phyloP scores from a whole-genome alignment of 2,329 filamentous ascomycete genomes.

The Furcasterigmium furcatum region DNA sequence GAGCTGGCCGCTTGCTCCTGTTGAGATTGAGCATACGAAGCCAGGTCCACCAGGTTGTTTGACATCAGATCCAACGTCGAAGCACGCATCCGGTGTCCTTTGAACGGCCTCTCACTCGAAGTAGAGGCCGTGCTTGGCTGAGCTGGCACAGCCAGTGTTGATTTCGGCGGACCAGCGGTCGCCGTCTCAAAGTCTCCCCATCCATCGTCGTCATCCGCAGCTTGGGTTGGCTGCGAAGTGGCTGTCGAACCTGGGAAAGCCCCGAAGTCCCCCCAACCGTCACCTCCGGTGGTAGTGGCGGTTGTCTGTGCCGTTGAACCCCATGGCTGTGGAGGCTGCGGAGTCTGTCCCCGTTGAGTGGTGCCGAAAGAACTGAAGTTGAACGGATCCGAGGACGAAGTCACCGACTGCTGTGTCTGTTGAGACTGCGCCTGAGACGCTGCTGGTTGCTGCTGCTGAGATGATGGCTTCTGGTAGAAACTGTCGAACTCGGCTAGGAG shows the following conservation, averaged over 20 bases:
- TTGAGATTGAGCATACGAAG: slow-evolving; percentile 4
- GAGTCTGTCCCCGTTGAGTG: slow-evolving; percentile 9
- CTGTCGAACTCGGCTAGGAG: slow-evolving; percentile 62
- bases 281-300: neutral
- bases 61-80: slow-evolving; percentile 51
- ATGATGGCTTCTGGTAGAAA: slow-evolving; percentile 30
- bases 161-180: slow-evolving; percentile 30
- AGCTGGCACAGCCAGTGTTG: slow-evolving; percentile 10
- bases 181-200: slow-evolving; percentile 67
- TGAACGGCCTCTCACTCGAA: no score
- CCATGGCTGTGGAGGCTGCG: slow-evolving; percentile 5
- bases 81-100: slow-evolving; percentile 30
- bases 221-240: neutral
- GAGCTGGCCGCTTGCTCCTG: neutral
- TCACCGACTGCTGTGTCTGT: slow-evolving; percentile 19
- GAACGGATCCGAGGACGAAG: neutral
- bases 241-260: slow-evolving; percentile 8
- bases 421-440: slow-evolving; percentile 9
- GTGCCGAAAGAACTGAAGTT: neutral
- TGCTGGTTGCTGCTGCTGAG: slow-evolving; percentile 12
- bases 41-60: slow-evolving; percentile 46
- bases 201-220: slow-evolving; percentile 55
- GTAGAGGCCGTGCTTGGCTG: neutral
- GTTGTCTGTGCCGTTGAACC: slow-evolving; percentile 1
- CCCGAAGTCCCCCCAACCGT: slow-evolving; percentile 17